Evolutionary conservation across 2,329 filamentous ascomycete genomes (phyloP).

Genomic region (Parastagonospora nodorum): DNA sequence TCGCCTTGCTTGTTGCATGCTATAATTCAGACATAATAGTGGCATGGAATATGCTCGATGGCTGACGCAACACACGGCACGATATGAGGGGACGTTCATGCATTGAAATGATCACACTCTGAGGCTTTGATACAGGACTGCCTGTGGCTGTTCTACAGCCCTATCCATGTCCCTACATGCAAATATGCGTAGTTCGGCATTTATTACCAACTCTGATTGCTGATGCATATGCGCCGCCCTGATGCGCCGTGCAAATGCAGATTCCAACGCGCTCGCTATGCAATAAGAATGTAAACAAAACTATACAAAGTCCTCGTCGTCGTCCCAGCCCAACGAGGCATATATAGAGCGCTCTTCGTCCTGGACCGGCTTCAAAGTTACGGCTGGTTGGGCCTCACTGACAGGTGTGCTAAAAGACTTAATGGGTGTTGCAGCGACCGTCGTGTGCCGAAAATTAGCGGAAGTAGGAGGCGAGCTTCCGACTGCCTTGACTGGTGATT

Average conservation of each 20-base stretch:
- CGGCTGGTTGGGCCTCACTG: slow-evolving; percentile 3
- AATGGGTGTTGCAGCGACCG: slow-evolving; percentile 24
- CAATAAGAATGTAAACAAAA: slow-evolving; percentile 26
- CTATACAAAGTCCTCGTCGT: slow-evolving; percentile 43
- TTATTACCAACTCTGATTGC: slow-evolving; percentile 3
- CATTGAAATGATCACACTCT: not conserved
- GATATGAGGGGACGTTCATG: not conserved
- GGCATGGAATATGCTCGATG: too few relatives aligned
- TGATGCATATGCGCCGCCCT: slow-evolving; percentile 12
- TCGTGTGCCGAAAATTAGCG: slow-evolving; percentile 9
- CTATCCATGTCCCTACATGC: too few relatives aligned
- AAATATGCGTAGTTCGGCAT: not conserved
- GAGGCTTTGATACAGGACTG: too few relatives aligned
- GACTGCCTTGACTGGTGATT: slow-evolving; percentile 29
- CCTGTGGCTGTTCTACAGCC: too few relatives aligned
- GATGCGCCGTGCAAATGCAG: slow-evolving; percentile 24
- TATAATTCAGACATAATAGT: not conserved
- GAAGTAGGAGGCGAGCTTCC: slow-evolving; percentile 14
- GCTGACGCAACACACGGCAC: not conserved
- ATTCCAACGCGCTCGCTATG: slow-evolving; percentile 37
- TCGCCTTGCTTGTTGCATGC: slow-evolving; percentile 2
- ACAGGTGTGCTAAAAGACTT: slow-evolving; percentile 12
- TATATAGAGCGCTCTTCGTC: slow-evolving; percentile 44
- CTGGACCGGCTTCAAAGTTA: slow-evolving; percentile 13
- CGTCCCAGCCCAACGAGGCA: slow-evolving; percentile 54